These are phyloP conservation scores for Ophiostoma himal-ulmi DNA, from an alignment of 2,329 filamentous ascomycete genomes.

Conservation along the genomic window DNA sequence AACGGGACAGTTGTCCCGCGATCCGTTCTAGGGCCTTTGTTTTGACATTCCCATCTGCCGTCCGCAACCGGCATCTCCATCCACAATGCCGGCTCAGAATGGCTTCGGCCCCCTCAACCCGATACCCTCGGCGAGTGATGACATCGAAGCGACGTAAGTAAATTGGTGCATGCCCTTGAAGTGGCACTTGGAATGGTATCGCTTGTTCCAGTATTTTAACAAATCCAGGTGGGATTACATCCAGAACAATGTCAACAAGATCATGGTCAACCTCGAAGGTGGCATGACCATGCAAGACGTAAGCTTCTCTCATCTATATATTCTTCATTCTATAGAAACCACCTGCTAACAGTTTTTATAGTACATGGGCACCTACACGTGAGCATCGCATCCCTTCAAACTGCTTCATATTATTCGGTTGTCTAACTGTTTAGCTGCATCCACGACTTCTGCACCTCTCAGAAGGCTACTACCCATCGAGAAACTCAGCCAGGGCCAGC, in stretches of 20 bases:
- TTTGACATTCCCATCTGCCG: not conserved
- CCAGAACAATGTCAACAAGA: constrained; percentile 78
- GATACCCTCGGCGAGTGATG: constrained; percentile 24
- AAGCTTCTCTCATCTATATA: constrained; percentile 32
- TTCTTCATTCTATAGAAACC: not conserved
- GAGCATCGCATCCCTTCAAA: constrained; percentile 28
- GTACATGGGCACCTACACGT: constrained; percentile 98
- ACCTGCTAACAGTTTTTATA: constrained; percentile 32
- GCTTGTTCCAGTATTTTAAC: constrained; percentile 2
- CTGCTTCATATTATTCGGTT: not conserved
- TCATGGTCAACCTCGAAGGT: constrained; percentile 87
- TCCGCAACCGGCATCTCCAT: constrained; percentile 4
- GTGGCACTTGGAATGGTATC: not conserved
- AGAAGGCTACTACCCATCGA: constrained; percentile 51
- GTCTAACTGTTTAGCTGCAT: constrained; percentile 61
- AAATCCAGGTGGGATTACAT: constrained; percentile 75
- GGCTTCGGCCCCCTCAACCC: not conserved
- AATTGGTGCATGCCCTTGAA: not conserved
- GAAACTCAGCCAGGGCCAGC: not conserved
- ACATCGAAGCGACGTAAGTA: constrained; percentile 28
- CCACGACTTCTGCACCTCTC: constrained; percentile 98
- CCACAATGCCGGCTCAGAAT: constrained; percentile 19
- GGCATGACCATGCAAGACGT: constrained; percentile 90
- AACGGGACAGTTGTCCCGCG: not conserved
- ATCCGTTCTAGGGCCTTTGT: not conserved